Conservation (phyloP, 768 basidiomycete genomes). For the Rubroboletus pulcherrimus region DNA sequence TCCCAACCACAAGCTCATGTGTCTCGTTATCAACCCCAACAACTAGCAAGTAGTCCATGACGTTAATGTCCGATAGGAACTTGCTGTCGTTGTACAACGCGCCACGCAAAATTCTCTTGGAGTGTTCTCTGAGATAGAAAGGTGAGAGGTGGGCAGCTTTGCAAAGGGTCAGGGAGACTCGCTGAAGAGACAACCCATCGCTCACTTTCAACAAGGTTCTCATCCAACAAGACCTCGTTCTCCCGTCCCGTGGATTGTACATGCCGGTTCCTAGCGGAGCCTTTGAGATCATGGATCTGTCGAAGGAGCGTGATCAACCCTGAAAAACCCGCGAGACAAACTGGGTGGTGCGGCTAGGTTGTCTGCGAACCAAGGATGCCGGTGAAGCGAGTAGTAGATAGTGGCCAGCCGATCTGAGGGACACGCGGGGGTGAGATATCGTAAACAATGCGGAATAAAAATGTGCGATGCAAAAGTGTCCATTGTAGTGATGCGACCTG, state of each 20-base stretch:
- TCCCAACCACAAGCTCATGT: slow-evolving; percentile 92
- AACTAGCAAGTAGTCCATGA: slow-evolving; percentile 97
- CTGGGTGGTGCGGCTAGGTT: slow-evolving; percentile 56
- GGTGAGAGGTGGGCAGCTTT: slow-evolving; percentile 82
- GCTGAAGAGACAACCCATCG: background rate
- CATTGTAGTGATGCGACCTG: slow-evolving; percentile 54
- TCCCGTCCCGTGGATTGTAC: slow-evolving; percentile 86
- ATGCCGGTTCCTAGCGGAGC: slow-evolving; percentile 90
- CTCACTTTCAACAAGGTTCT: slow-evolving; percentile 90
- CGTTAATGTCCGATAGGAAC: slow-evolving; percentile 90
- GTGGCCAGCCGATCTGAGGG: slow-evolving; percentile 22
- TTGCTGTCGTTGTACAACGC: slow-evolving; percentile 94
- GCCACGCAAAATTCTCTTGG: slow-evolving; percentile 86
- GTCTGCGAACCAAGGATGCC: slow-evolving; percentile 24
- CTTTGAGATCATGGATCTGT: slow-evolving; percentile 96
- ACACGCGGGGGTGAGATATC: slow-evolving; percentile 25
- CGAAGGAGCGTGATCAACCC: background rate
- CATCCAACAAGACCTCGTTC: slow-evolving; percentile 93
- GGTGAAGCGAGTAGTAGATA: slow-evolving; percentile 7
- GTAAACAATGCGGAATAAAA: slow-evolving; percentile 44
- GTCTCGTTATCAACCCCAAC: slow-evolving; percentile 89
- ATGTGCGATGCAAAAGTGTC: slow-evolving; percentile 37
- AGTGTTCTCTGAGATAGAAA: slow-evolving; percentile 94
- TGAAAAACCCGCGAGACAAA: background rate
- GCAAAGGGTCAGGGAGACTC: slow-evolving; percentile 9